Evolutionary conservation across 192 early-diverging fungal genomes (phyloP), one percentile per base, ranked within the genome.

Genomic region (Jimgerdemannia lactiflua): DNA sequence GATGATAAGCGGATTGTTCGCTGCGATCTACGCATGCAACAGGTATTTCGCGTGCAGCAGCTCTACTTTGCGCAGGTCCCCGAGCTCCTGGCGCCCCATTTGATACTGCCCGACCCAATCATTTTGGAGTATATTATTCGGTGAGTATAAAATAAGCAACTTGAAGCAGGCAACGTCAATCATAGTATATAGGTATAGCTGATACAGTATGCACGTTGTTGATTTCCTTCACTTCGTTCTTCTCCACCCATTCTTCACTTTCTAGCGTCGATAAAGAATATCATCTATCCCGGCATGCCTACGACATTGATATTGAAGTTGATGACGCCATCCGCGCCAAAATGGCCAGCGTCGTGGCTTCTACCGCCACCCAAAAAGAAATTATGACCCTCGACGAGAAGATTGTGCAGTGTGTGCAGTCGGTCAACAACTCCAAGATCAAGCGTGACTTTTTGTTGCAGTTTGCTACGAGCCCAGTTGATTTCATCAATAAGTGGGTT

Each of bases 391-490:
- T 85, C 59, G 83, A 86, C 74, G 84, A 88, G 63, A 90, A 93
- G 85, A 92, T 98, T 79, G 89, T 91, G 41, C 89, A 92, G 71
- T 89, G 90, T 70, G 89, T 96, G 67, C 91, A 93, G 73, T 87
- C 88, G 49, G 94, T 99, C 83, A 94, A 96, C 75, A 93, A 95
- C 66, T 91, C 89, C 49, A 94, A 95, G 67, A 88, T 92, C 42
- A 97, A 97, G 78, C 94, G 98, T 17, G 96, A 97, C 75, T 99
- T 98, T 77, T 86, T 99, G 88, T 84, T 93, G 43, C 83, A 89
- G 68, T 99, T 98, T 82, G 85, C 94, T 4, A 84, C 91, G 41
- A 91, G 95, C 66, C 96, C 98, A 0, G 91, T 92, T 43, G 92
- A 91, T 65, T 98, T 98, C 80, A 89, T 96, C 70, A 94, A 96